Conservation (phyloP, 345 rosid genomes). For the Eucalyptus shirleyi region DNA sequence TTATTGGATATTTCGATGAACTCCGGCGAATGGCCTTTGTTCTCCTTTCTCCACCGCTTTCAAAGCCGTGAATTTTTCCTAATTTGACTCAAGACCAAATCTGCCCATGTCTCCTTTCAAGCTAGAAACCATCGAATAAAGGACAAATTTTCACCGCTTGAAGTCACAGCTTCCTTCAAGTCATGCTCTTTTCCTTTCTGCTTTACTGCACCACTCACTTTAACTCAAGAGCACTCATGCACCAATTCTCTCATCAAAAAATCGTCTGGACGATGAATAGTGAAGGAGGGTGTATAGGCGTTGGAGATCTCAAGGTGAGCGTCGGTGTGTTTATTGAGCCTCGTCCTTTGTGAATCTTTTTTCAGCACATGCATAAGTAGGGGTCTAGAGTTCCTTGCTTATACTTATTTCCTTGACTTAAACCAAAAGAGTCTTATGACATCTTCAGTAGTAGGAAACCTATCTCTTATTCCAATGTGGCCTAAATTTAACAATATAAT, state of each 20-base stretch:
- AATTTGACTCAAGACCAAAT: not conserved
- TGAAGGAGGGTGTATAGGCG: not conserved
- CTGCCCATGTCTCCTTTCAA: not conserved
- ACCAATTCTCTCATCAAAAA: not conserved
- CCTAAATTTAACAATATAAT: not conserved
- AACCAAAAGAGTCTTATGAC: not conserved
- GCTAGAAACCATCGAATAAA: not conserved
- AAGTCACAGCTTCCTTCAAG: not conserved
- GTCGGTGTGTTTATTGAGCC: not conserved
- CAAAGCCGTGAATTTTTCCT: not conserved
- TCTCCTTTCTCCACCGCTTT: not conserved
- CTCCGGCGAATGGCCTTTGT: not conserved
- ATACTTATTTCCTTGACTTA: not conserved
- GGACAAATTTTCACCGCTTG: not conserved
- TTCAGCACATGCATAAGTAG: not conserved
- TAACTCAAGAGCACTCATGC: not conserved
- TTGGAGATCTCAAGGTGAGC: not conserved
- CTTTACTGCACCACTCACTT: not conserved
- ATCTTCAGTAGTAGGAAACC: not conserved
- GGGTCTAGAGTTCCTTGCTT: not conserved
- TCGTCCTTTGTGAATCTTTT: not conserved
- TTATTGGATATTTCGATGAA: not conserved
- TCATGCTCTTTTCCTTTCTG: not conserved
- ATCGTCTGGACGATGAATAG: not conserved
- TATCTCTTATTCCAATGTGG: not conserved